Conservation (phyloP, 805 yeast species). For the Nakazawaea holstii region DNA sequence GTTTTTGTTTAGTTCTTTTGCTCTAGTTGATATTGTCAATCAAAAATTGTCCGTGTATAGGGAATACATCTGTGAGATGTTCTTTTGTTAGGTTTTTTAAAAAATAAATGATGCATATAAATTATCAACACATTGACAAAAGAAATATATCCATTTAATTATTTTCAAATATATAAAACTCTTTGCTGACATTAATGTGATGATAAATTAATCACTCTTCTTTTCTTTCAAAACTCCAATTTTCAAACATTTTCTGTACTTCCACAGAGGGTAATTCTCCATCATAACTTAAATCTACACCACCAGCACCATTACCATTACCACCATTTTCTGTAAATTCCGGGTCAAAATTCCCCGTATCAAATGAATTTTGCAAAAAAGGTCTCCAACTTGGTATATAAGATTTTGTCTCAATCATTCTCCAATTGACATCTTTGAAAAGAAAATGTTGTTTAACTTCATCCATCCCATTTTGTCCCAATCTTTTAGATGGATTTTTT, state of each 20-base stretch:
- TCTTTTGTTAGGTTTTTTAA: too few relatives aligned
- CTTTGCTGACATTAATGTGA: too few relatives aligned
- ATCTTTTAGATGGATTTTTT: constrained; percentile 77
- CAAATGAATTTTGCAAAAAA: constrained; percentile 74
- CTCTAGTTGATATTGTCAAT: neutral
- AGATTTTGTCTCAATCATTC: constrained; percentile 70
- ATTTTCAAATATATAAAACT: too few relatives aligned
- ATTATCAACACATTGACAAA: neutral
- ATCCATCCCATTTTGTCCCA: constrained; percentile 76
- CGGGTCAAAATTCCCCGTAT: constrained; percentile 87
- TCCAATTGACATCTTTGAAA: constrained; percentile 88
- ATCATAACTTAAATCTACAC: neutral
- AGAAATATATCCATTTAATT: too few relatives aligned
- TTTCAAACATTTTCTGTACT: neutral
- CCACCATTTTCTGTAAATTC: neutral
- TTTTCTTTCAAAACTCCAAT: neutral
- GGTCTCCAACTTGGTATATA: constrained; percentile 96
- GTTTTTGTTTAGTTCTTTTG: neutral
- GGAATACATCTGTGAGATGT: too few relatives aligned
- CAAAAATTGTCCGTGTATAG: too few relatives aligned
- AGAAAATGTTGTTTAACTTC: constrained; percentile 81
- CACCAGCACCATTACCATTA: neutral
- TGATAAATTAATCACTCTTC: too few relatives aligned
- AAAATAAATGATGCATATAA: too few relatives aligned
- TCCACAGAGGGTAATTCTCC: too few relatives aligned